These are phyloP conservation scores for Phlebiopsis flavidoalba DNA, from an alignment of 768 basidiomycete genomes.

Conservation along the genomic window DNA sequence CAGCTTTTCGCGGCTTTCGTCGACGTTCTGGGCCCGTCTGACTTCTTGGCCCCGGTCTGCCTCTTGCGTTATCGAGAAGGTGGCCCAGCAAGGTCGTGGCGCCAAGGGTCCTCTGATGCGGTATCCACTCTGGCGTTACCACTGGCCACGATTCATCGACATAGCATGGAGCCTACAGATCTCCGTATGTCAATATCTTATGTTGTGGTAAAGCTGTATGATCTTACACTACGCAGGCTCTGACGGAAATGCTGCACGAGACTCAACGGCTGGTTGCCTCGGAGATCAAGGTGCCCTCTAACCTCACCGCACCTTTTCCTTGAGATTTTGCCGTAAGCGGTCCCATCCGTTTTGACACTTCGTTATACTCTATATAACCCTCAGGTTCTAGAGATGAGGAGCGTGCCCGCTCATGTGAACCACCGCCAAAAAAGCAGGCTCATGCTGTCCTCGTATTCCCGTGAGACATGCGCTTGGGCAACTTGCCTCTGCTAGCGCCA, in stretches of 20 bases:
- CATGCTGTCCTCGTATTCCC: slow-evolving; percentile 65
- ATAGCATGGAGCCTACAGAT: slow-evolving; percentile 43
- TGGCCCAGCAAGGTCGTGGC: slow-evolving; percentile 61
- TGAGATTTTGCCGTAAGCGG: slow-evolving; percentile 48
- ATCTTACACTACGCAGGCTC: slow-evolving; percentile 33
- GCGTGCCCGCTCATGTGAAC: slow-evolving; percentile 40
- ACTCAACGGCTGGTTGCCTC: slow-evolving; percentile 45
- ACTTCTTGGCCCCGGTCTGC: slow-evolving; percentile 77
- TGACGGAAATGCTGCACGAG: slow-evolving; percentile 65
- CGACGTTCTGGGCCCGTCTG: slow-evolving; percentile 70
- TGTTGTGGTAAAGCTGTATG: neutral
- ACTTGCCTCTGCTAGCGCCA: slow-evolving; percentile 16
- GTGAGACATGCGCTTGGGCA: slow-evolving; percentile 47
- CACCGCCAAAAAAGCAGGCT: slow-evolving; percentile 51
- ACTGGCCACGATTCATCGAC: slow-evolving; percentile 57
- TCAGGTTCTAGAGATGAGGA: slow-evolving; percentile 56
- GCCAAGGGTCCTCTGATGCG: slow-evolving; percentile 57
- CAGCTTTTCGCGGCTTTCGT: slow-evolving; percentile 86
- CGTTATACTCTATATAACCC: neutral
- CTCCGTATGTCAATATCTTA: slow-evolving; percentile 33
- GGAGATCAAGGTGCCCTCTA: slow-evolving; percentile 29
- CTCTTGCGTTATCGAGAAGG: slow-evolving; percentile 84
- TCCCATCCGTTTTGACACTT: neutral
- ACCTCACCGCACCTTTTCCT: slow-evolving; percentile 43
- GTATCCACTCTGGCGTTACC: slow-evolving; percentile 60